Base-by-base conservation (phyloP, 306 rosid genomes). In the Pyrus bretschneideri region DNA sequence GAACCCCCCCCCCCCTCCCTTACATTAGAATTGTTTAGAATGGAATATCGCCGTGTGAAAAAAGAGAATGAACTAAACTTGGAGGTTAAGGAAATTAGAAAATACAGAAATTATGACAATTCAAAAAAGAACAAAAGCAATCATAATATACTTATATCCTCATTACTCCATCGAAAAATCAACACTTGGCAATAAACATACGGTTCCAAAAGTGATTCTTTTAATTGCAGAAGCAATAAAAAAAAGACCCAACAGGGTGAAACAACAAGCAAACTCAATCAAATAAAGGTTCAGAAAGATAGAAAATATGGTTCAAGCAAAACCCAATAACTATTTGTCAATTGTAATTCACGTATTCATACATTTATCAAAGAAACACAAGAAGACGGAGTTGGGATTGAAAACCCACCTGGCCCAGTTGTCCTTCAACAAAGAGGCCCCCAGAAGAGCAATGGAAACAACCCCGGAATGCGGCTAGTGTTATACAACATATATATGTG, bases 401-500 rank as follows among this genome's bases (percentile, higher is more conserved):
- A 77, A 63, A 76, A 82, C 77, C 74, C 52, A 85, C 35, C 80
- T 72, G 5, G 76, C 69, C 25, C 45, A 49, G 21, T 30, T 9
- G 27, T 57, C 9, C 38, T 68, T 65, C 22, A 73, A 76, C 25
- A 74, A 72, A 21, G 38, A 74, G 31, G 60, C 40, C 79, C 76
- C 42, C 6, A 74, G 71, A 29, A 58, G 61, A 79, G 68, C 27
- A 73, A 69, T 25, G 67, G 79, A 51, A 44, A 44, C 35, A 72
- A 82, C 67, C 68, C 55, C n/a, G 72, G 79, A 84, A 89, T 71
- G 90, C 21, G 25, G 61, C 12, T 42, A 22, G 21, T 5, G 63
- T 42, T 51, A 35, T 29, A 54, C 42, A 29, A 58, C 15, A 52
- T 5, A 60, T 3, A 52, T 7, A 68, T 23, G 23, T 18, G 15